Evolutionary conservation across 78 protist species (phyloP), one percentile per base, ranked within the genome.

Genomic region (Dictyostelium brefeldianum): DNA sequence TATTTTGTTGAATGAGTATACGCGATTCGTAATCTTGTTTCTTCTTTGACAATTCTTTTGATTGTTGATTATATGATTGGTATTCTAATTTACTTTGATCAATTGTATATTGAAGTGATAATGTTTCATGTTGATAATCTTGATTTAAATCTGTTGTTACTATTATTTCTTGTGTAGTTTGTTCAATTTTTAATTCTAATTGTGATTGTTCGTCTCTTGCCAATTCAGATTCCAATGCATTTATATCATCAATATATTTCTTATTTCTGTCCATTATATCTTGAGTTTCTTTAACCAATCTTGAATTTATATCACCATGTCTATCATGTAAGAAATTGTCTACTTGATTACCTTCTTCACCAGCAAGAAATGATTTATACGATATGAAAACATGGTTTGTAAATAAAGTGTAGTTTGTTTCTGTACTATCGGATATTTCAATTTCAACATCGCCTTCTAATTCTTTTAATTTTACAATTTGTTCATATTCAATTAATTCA

Each of bases 401-500:
- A 79, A 36, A 56, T 17, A 47, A 11, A 1, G 7, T 25, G 43
- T 17, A 20, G 0, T 8, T 62, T 18, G 11, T 18, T 4, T 17
- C 17, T 25, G 41, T 31, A 36, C 56, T 17, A 1, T 46, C 47
- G 2, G n/a, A n/a, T n/a, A 27, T 29, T 53, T 71, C 62, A 6
- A 11, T 17, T 20, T 31, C 83, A 47, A 27, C 47, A 15, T 84
- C 83, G 0, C 25, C 31, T 15, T 79, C 83, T 27, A 31, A 43
- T 48, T 82, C 27, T 50, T 22, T 7, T 12, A 36, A 17, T 22
- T 22, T 46, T 20, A n/a, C 18, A 1, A 36, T 0, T 69, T 54
- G 79, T 43, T 73, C 79, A 50, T 36, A 41, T 36, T 83, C 81
- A 17, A 94, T 59, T 0, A 94, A 20, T 17, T 94, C 96, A 4